Evolutionary conservation across 805 yeast species (phyloP).

Genomic region (Saccharomycopsis fibuligera): DNA sequence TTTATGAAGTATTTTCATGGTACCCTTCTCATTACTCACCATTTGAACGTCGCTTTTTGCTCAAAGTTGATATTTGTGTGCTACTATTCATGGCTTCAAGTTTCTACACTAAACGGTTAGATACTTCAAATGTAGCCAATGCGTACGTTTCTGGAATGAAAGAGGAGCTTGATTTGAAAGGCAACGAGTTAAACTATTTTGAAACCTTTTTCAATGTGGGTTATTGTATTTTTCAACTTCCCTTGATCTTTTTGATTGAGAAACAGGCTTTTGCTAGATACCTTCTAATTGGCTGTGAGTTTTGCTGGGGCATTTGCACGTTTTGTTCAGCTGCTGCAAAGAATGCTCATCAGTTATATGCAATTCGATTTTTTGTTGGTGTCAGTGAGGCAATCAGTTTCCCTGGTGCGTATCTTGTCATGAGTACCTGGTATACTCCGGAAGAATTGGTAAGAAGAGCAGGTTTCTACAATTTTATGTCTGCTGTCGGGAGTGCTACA

Average conservation of each 20-base stretch:
- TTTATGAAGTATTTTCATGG: background rate
- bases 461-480: conserved; percentile 38
- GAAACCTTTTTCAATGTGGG: conserved; percentile 57
- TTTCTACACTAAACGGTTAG: conserved; percentile 59
- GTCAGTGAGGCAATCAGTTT: conserved; percentile 28
- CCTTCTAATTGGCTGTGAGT: conserved; percentile 45
- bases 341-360: conserved; percentile 35
- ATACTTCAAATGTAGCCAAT: conserved; percentile 52
- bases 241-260: conserved; percentile 45
- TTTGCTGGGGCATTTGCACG: conserved; percentile 21
- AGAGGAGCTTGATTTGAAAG: conserved; percentile 48
- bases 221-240: conserved; percentile 52
- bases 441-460: conserved; percentile 40
- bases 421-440: conserved; percentile 35
- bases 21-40: conserved; percentile 12
- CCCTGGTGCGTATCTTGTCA: conserved; percentile 34
- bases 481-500: conserved; percentile 29
- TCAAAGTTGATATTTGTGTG: conserved; percentile 50
- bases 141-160: conserved; percentile 64
- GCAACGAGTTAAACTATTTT: conserved; percentile 55
- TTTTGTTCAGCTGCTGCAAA: conserved; percentile 22
- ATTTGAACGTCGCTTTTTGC: conserved; percentile 36
- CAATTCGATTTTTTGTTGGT: conserved; percentile 31
- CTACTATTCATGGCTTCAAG: conserved; percentile 51
- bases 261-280: conserved; percentile 38